phyloP scores from a whole-genome alignment of 1,139 yeast genomes.

The Hyphopichia burtonii region DNA sequence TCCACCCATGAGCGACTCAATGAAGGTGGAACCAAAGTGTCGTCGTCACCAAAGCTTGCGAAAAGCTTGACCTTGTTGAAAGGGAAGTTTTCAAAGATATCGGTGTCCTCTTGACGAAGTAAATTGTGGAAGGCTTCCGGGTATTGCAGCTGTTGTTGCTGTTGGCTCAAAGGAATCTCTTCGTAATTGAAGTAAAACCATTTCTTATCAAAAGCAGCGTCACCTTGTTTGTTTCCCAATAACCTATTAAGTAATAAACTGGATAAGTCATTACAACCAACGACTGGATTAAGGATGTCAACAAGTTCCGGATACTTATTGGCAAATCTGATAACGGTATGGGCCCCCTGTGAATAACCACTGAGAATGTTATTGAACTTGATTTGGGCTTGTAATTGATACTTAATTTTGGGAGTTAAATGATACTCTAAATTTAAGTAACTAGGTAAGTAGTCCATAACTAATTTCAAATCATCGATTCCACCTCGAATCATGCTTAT shows the following conservation, averaged over 20 bases:
- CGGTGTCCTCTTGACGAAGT: conserved; percentile 26
- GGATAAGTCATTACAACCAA: conserved; percentile 47
- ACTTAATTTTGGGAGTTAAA: conserved; percentile 21
- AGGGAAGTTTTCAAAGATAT: conserved; percentile 37
- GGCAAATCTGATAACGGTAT: conserved; percentile 51
- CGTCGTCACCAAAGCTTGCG: conserved; percentile 39
- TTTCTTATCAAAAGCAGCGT: conserved; percentile 23
- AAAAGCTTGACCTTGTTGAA: conserved; percentile 31
- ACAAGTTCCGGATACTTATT: conserved; percentile 37
- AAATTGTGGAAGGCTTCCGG: conserved; percentile 39
- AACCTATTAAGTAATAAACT: conserved; percentile 44
- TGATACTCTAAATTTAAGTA: conserved; percentile 36
- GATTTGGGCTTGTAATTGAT: conserved; percentile 17
- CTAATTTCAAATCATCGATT: conserved; percentile 45
- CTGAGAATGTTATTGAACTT: conserved; percentile 36
- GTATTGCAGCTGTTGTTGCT: conserved; percentile 24
- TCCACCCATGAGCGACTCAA: conserved; percentile 37
- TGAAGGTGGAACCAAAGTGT: conserved; percentile 36
- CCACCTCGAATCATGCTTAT: conserved; percentile 50
- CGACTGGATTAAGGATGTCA: conserved; percentile 43
- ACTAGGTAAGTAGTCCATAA: conserved; percentile 50
- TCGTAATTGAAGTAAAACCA: conserved; percentile 33
- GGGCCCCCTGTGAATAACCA: conserved; percentile 67
- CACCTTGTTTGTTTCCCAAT: conserved; percentile 15
- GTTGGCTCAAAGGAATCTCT: conserved; percentile 32